These are phyloP conservation scores for Fusarium piperis DNA, from an alignment of 2,329 filamentous ascomycete genomes.

Conservation along the genomic window DNA sequence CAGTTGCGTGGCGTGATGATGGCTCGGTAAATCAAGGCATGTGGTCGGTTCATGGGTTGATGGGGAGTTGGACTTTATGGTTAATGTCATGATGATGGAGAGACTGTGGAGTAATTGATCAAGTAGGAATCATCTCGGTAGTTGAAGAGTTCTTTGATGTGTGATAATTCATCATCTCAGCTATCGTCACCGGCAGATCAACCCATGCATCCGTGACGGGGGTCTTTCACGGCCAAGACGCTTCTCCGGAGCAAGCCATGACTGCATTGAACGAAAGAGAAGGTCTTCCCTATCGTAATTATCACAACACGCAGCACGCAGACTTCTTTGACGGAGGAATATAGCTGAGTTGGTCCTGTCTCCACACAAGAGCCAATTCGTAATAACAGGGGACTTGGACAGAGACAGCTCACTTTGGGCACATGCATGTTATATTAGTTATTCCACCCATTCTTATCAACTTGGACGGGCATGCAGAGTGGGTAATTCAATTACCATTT, in stretches of 20 bases:
- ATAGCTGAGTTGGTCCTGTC: not conserved
- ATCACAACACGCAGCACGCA: not conserved
- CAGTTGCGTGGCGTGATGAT: conserved; percentile 7
- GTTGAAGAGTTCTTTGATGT: not conserved
- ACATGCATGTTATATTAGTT: not conserved
- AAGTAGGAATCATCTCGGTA: not conserved
- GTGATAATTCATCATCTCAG: not conserved
- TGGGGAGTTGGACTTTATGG: not conserved
- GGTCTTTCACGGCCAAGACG: not conserved
- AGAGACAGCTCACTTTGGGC: not conserved
- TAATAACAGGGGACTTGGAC: not conserved
- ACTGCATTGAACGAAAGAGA: not conserved
- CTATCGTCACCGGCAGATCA: not conserved
- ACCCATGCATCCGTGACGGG: not conserved
- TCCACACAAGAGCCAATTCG: not conserved
- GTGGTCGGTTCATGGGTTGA: not conserved
- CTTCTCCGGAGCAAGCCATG: not conserved
- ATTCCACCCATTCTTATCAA: not conserved
- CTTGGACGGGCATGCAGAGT: not conserved
- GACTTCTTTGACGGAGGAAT: no score
- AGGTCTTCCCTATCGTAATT: not conserved
- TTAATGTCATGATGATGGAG: not conserved
- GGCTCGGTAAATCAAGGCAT: conserved; percentile 4
- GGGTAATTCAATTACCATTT: no score
- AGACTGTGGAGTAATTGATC: not conserved